Evolutionary conservation across 352 stramenopile genomes (phyloP).

Genomic region (Globisporangium heterothallicum): DNA sequence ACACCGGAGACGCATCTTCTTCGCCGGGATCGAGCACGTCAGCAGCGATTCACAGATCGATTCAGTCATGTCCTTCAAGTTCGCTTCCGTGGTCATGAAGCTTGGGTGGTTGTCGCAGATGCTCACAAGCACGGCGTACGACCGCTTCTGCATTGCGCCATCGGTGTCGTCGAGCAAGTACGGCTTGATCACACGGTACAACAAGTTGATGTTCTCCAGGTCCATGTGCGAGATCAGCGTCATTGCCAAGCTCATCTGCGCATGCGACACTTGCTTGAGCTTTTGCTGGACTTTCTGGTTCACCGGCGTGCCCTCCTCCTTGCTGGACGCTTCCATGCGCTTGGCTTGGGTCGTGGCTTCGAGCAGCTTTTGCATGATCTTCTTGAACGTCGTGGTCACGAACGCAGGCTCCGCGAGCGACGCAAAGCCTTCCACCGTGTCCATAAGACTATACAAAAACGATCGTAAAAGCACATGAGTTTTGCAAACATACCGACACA

Average conservation of each 20-base stretch:
- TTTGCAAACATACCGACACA: background rate
- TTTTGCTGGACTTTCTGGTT: slow-evolving; percentile 41
- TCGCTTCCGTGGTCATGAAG: slow-evolving; percentile 70
- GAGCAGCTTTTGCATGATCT: slow-evolving; percentile 87
- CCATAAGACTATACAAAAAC: slow-evolving; percentile 38
- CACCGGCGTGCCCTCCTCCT: slow-evolving; percentile 18
- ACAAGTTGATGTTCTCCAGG: slow-evolving; percentile 58
- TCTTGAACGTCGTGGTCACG: slow-evolving; percentile 74
- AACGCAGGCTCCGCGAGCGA: slow-evolving; percentile 62
- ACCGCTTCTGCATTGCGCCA: slow-evolving; percentile 84
- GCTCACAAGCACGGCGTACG: slow-evolving; percentile 79
- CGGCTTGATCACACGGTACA: slow-evolving; percentile 87
- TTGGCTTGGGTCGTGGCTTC: slow-evolving; percentile 80
- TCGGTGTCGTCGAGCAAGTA: slow-evolving; percentile 85
- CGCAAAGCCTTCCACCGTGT: slow-evolving; percentile 81
- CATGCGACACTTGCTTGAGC: slow-evolving; percentile 61
- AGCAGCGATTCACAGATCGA: slow-evolving; percentile 92
- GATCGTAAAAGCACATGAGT: no score
- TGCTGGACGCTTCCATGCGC: slow-evolving; percentile 38
- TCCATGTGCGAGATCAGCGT: slow-evolving; percentile 78
- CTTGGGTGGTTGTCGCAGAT: slow-evolving; percentile 82
- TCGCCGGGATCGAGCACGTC: slow-evolving; percentile 92
- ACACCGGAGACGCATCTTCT: slow-evolving; percentile 94
- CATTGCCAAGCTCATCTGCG: slow-evolving; percentile 75
- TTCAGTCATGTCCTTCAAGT: slow-evolving; percentile 90